phyloP scores from a whole-genome alignment of 2,329 filamentous ascomycete genomes.

The Ilyonectria destructans region DNA sequence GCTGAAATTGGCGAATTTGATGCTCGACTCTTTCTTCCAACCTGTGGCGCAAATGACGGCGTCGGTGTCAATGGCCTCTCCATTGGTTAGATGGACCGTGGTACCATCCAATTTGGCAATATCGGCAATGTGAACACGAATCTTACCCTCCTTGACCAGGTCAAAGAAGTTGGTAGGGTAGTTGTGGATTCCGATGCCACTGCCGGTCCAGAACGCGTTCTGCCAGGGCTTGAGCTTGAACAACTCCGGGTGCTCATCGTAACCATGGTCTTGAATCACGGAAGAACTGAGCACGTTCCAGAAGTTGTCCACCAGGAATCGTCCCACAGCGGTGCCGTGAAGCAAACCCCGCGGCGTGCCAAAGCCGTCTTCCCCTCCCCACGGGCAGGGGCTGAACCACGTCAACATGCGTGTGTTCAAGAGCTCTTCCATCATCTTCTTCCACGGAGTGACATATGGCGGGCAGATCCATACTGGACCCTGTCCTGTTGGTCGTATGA shows the following conservation, averaged over 20 bases:
- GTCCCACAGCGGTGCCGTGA: conserved; percentile 65
- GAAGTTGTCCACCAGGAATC: conserved; percentile 63
- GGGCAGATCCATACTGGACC: conserved; percentile 70
- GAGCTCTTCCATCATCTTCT: conserved; percentile 73
- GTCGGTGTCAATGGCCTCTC: conserved; percentile 54
- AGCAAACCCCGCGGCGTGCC: conserved; percentile 62
- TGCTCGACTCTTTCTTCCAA: conserved; percentile 62
- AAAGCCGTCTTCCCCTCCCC: conserved; percentile 70
- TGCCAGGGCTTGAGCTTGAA: conserved; percentile 59
- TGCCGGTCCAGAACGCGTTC: conserved; percentile 64
- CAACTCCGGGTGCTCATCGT: conserved; percentile 58
- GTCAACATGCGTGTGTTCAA: conserved; percentile 67
- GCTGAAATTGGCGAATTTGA: conserved; percentile 56
- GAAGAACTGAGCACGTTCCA: conserved; percentile 65
- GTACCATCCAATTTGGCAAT: conserved; percentile 58
- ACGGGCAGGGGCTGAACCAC: conserved; percentile 77
- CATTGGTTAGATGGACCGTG: conserved; percentile 61
- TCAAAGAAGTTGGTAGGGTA: conserved; percentile 67
- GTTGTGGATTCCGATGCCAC: conserved; percentile 68
- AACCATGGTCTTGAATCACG: conserved; percentile 62
- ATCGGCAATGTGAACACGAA: conserved; percentile 64
- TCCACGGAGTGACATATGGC: conserved; percentile 72
- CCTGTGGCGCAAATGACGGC: conserved; percentile 68
- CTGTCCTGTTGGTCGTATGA: conserved; percentile 65
- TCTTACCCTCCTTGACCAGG: conserved; percentile 63